Conservation (phyloP, 2,329 filamentous ascomycete species). For the Trichoderma hamatum region DNA sequence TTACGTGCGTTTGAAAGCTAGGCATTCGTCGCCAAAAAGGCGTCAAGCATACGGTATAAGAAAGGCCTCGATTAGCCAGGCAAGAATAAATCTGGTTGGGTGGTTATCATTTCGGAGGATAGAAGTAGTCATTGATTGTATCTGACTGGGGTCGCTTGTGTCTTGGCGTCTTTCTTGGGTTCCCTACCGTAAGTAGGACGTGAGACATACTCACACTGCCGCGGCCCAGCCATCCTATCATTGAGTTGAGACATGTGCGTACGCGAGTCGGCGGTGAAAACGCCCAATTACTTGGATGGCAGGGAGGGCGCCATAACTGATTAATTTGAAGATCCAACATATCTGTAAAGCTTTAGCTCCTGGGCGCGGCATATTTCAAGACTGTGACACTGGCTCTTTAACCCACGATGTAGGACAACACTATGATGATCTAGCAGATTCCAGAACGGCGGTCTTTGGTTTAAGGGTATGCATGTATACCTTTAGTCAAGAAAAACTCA, state of each 20-base stretch:
- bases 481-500: not conserved
- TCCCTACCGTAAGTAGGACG: not conserved
- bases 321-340: not conserved
- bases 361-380: not conserved
- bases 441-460: not conserved
- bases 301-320: too few species aligned
- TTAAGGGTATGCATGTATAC: not conserved
- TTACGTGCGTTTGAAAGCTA: not conserved
- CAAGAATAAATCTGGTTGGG: not conserved
- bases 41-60: not conserved
- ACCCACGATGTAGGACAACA: not conserved
- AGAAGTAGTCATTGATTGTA: not conserved
- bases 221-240: not conserved
- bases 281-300: not conserved
- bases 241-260: not conserved
- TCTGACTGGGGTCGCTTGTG: not conserved
- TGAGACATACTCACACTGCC: not conserved
- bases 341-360: not conserved
- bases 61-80: too few species aligned
- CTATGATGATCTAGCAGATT: slow-evolving; percentile 5
- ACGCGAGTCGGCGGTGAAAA: not conserved
- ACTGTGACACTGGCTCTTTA: not conserved
- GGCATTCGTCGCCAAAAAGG: not conserved
- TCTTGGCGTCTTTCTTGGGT: not conserved
- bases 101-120: not conserved